Evolutionary conservation across 1,284 basidiomycete species (phyloP).

Genomic region (Coniferiporia weirii): DNA sequence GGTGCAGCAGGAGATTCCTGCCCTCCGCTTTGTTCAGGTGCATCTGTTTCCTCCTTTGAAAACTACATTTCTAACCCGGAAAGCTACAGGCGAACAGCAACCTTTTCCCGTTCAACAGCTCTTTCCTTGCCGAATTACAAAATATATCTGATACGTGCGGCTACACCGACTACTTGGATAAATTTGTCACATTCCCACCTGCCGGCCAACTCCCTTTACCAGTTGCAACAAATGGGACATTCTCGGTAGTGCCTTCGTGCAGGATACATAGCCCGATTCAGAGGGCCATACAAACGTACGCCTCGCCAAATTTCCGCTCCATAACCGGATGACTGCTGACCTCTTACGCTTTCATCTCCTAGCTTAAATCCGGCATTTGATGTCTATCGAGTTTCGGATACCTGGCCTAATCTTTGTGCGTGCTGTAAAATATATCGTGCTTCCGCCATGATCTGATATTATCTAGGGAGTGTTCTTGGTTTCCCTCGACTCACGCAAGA

Average conservation of each 20-base stretch:
- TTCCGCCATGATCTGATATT: slow-evolving; percentile 20
- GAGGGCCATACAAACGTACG: slow-evolving; percentile 36
- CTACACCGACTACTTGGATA: slow-evolving; percentile 36
- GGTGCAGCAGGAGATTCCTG: slow-evolving; percentile 36
- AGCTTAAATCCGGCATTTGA: slow-evolving; percentile 55
- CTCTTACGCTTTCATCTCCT: not conserved
- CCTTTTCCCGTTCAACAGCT: slow-evolving; percentile 41
- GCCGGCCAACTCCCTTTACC: slow-evolving; percentile 45
- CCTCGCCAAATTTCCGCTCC: not conserved
- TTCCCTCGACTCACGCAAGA: slow-evolving; percentile 51
- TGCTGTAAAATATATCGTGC: not conserved
- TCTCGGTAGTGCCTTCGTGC: slow-evolving; percentile 32
- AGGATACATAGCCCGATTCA: slow-evolving; percentile 39
- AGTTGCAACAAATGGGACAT: slow-evolving; percentile 31
- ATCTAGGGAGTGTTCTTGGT: slow-evolving; percentile 48
- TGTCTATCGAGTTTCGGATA: slow-evolving; percentile 35
- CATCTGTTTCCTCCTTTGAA: not conserved
- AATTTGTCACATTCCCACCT: slow-evolving; percentile 37
- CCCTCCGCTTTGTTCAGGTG: slow-evolving; percentile 33
- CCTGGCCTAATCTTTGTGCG: slow-evolving; percentile 32
- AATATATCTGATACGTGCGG: slow-evolving; percentile 35
- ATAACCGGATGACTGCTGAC: not conserved
- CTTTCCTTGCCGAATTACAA: slow-evolving; percentile 30
- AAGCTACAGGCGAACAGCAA: slow-evolving; percentile 41
- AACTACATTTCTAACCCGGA: not conserved